These are phyloP conservation scores for Manihot esculenta DNA, from an alignment of 441 rosid species.

Conservation along the genomic window DNA sequence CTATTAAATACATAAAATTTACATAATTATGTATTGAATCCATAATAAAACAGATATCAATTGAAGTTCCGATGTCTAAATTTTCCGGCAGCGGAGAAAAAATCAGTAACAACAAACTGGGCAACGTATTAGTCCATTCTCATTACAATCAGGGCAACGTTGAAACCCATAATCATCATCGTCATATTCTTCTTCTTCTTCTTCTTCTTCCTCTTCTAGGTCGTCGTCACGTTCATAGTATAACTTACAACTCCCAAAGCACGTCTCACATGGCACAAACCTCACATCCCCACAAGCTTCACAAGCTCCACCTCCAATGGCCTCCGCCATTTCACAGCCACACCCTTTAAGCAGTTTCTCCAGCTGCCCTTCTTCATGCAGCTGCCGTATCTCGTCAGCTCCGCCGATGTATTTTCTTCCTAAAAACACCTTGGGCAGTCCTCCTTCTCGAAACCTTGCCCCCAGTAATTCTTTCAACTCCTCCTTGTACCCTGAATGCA, in stretches of 20 bases:
- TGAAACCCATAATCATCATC: constrained; percentile 71
- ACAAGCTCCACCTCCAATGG: constrained; percentile 44
- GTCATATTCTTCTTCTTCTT: constrained; percentile 29
- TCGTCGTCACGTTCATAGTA: constrained; percentile 46
- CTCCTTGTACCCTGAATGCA: constrained; percentile 75
- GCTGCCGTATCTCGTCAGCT: constrained; percentile 68
- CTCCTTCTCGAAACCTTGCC: constrained; percentile 36
- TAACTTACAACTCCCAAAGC: constrained; percentile 90
- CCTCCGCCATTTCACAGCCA: constrained; percentile 48
- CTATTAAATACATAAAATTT: too few species aligned
- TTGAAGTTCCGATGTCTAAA: too few species aligned
- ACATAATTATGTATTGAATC: too few species aligned
- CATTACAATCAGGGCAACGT: constrained; percentile 89
- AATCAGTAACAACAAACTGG: constrained; percentile 62
- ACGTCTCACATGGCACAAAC: constrained; percentile 86
- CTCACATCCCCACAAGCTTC: constrained; percentile 84
- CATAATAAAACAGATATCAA: not conserved
- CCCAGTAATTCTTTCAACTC: constrained; percentile 64
- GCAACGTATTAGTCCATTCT: constrained; percentile 86
- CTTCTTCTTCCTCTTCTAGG: constrained; percentile 28
- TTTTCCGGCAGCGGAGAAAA: too few species aligned
- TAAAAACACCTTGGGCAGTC: constrained; percentile 71
- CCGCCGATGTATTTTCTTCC: constrained; percentile 77
- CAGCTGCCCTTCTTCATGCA: constrained; percentile 82
- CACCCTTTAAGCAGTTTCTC: constrained; percentile 59